Conservation (phyloP, 805 yeast genomes). For the Millerago galiae region DNA sequence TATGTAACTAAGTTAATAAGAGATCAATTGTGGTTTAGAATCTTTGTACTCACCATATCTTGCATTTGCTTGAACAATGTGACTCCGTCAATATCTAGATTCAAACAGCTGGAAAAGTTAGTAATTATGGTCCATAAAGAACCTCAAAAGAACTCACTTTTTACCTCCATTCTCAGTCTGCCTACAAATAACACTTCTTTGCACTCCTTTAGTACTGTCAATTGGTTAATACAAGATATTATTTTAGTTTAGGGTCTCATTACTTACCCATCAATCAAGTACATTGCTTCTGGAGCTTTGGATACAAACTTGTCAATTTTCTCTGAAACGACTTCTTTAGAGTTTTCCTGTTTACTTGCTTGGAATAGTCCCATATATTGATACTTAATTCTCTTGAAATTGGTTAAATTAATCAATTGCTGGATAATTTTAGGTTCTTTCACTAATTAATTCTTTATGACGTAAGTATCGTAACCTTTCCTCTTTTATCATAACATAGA, state of each 20-base stretch:
- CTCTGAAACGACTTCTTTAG: conserved; percentile 3
- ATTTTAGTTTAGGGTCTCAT: background rate
- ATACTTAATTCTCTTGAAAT: no score
- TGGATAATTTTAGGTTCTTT: no score
- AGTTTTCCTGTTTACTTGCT: background rate
- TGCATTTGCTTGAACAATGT: conserved; percentile 44
- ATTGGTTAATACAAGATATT: background rate
- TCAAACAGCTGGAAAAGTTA: conserved; percentile 31
- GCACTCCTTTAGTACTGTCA: conserved; percentile 12
- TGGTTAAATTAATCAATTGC: no score
- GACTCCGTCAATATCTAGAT: conserved; percentile 33
- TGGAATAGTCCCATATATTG: background rate
- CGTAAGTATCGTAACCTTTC: background rate
- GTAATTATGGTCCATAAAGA: background rate
- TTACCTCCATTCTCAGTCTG: conserved; percentile 37
- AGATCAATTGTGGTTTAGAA: background rate
- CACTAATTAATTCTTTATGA: background rate
- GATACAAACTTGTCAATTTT: conserved; percentile 11
- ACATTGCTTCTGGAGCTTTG: conserved; percentile 12
- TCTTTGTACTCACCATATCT: conserved; percentile 23
- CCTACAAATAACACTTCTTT: conserved; percentile 40
- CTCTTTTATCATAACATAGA: background rate
- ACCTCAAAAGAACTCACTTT: conserved; percentile 18
- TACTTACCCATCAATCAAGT: conserved; percentile 22
- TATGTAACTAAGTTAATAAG: background rate